Base-by-base conservation (phyloP, 2,329 filamentous ascomycete species). In the Pyrenochaeta sp. region DNA sequence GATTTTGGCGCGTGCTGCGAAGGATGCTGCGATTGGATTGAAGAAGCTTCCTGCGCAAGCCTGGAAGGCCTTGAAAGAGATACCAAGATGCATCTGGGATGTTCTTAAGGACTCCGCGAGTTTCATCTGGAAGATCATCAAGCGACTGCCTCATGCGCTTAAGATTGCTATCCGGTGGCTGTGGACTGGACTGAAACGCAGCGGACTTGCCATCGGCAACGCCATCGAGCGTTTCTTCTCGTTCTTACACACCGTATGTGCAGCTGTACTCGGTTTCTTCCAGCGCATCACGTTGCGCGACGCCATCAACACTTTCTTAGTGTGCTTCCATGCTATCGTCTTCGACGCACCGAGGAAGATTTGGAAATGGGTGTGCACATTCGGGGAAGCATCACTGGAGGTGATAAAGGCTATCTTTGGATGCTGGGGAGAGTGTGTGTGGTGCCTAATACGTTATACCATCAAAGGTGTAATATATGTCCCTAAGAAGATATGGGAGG, bases 271-370 rank as follows among this genome's bases (percentile, higher is more conserved):
- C 12, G 36, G 24, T 3, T 62, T 68, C 49, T 66, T 68, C 59
- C 59, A 59, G 9, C 40, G 34, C 13, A 50, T 68, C 30, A 68
- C 65, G 2, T 40, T 64, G 3, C 53, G 51, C 24, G 58, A 68
- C 37, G 57, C 64, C 24, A 50, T 50, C 50, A 39, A 60, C 37
- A 63, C 52, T 1, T 60, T 68, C 32, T 19, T 48, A 6, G 27
- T 24, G 3, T 50, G 64, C 40, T 32, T 64, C 1, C 52, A 40
- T 22, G 52, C 58, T 1, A 42, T 62, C n/a, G 58, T 66, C 37
- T 39, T 68, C n/a, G 59, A 61, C 24, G 50, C 44, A 3, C 65
- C 62, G n/a, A 50, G 39, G 46, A 66, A 56, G 25, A 25, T 68
- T 1, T 62, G 58, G 60, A 24, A 50, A 12, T 68, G 65, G 65